Conservation (phyloP, 345 rosid genomes). For the Melaleuca alternifolia region DNA sequence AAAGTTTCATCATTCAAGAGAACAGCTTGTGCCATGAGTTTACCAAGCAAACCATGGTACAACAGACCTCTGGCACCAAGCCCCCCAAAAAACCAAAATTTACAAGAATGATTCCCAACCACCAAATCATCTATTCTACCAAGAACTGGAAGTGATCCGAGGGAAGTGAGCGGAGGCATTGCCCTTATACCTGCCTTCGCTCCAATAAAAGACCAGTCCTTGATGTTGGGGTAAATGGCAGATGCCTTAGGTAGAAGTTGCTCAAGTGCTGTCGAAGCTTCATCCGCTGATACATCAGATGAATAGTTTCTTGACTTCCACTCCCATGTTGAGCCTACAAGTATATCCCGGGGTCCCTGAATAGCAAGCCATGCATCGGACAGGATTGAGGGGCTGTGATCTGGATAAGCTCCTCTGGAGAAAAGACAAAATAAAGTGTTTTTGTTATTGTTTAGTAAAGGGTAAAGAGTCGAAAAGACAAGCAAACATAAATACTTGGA, state of each 20-base stretch:
- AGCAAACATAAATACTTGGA: background rate
- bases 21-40: conserved; percentile 60
- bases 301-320: conserved; percentile 76
- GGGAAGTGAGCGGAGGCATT: conserved; percentile 71
- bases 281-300: conserved; percentile 47
- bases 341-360: conserved; percentile 48
- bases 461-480: background rate
- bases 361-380: conserved; percentile 86
- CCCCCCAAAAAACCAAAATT: conserved; percentile 77
- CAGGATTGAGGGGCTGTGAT: conserved; percentile 57
- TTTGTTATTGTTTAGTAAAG: background rate
- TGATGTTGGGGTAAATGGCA: conserved; percentile 51
- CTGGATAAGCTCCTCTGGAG: conserved; percentile 59
- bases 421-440: background rate
- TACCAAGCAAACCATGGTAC: conserved; percentile 80
- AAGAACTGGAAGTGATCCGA: conserved; percentile 78
- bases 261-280: conserved; percentile 58
- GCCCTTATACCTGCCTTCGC: conserved; percentile 90
- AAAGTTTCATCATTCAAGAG: conserved; percentile 42
- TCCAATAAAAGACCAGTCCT: conserved; percentile 46
- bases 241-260: conserved; percentile 78
- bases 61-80: conserved; percentile 84
- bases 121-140: conserved; percentile 53
- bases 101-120: conserved; percentile 22
- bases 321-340: conserved; percentile 87